A percentile compares a stretch with the other conserved stretches of the same genome.
Conservation (phyloP, 108 stramenopile genomes). For the Schizochytrium sp. region DNA sequence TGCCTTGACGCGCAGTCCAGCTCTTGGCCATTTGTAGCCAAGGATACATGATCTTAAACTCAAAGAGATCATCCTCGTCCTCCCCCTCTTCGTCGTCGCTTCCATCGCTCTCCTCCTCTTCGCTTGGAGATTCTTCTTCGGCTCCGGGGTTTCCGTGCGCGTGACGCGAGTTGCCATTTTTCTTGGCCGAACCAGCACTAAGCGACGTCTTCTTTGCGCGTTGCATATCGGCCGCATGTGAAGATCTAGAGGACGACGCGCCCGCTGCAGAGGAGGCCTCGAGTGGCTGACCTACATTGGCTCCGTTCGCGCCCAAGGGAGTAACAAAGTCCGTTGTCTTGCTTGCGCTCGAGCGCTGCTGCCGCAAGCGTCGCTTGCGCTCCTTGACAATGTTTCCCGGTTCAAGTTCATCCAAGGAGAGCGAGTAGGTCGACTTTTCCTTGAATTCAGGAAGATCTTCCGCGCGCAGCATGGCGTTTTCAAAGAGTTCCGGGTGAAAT, state of each 20-base stretch:
- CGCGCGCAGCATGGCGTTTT: neutral
- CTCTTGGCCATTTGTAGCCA: neutral
- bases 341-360: neutral
- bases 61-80: neutral
- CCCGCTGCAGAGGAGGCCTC: no score
- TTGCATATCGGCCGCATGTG: no score
- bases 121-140: neutral
- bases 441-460: neutral
- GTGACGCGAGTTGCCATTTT: no score
- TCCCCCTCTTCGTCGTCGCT: neutral
- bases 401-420: neutral
- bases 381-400: neutral
- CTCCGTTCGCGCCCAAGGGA: no score
- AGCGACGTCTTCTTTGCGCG: no score
- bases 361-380: neutral
- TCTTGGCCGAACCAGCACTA: no score
- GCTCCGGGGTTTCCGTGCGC: no score
- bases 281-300: no score
- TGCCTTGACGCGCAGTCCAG: neutral
- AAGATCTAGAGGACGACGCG: no score
- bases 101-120: neutral
- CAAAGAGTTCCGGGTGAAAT: neutral
- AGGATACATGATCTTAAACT: neutral
- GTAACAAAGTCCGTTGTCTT: no score
- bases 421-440: neutral